A percentile compares a stretch with the other conserved stretches of the same genome.
phyloP scores from a whole-genome alignment of 305 asterid genomes.

The Stenogyne calaminthoides region DNA sequence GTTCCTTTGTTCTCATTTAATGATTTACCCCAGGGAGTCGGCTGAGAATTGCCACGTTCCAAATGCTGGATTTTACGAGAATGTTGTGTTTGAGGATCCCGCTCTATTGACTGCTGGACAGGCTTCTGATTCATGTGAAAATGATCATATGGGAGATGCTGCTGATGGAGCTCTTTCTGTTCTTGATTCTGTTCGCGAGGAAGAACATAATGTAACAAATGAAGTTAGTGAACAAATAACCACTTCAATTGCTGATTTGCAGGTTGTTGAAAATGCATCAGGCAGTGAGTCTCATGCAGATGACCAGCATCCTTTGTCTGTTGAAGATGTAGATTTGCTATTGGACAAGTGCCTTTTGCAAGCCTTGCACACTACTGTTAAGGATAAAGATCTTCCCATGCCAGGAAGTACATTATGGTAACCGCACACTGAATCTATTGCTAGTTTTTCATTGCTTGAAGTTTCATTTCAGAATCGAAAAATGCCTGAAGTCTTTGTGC shows the following conservation, averaged over 20 bases:
- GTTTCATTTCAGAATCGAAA: neutral
- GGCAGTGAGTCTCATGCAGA: conserved; percentile 49
- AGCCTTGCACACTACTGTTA: conserved; percentile 76
- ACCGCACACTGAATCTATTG: conserved; percentile 7
- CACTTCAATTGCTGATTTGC: conserved; percentile 52
- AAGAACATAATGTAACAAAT: conserved; percentile 34
- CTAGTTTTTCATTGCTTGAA: conserved; percentile 16
- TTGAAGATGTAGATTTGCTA: conserved; percentile 71
- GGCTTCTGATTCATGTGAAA: conserved; percentile 60
- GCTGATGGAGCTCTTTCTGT: conserved; percentile 38
- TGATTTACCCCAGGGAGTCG: conserved; percentile 61
- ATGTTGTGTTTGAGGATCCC: conserved; percentile 86
- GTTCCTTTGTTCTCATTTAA: conserved; percentile 9
- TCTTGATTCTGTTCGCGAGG: conserved; percentile 37
- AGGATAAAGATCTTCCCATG: conserved; percentile 89
- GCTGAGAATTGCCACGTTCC: conserved; percentile 80
- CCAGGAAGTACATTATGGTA: conserved; percentile 95
- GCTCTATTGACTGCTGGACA: conserved; percentile 48
- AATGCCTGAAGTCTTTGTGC: neutral
- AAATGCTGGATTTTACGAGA: conserved; percentile 87
- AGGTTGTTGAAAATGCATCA: conserved; percentile 47
- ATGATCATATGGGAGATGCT: conserved; percentile 44
- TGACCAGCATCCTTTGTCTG: conserved; percentile 55
- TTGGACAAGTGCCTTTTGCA: conserved; percentile 92
- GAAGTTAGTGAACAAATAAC: conserved; percentile 58